Conservation (phyloP, 1,139 yeast genomes). For the Diutina sp. region DNA sequence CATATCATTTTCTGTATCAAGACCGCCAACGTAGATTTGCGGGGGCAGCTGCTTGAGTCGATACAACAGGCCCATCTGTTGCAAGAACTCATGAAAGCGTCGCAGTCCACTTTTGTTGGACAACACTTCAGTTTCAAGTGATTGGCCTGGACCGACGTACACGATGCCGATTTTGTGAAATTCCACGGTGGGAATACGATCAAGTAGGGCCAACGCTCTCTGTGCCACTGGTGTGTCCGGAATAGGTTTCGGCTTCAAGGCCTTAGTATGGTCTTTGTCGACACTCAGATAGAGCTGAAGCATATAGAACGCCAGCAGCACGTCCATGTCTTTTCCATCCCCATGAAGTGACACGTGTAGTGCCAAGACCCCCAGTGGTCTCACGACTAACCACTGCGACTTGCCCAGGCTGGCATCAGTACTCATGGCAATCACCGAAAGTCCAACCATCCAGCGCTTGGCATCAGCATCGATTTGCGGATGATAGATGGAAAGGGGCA, state of each 20-base stretch:
- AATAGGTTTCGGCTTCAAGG: conserved; percentile 22
- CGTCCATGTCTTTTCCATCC: conserved; percentile 11
- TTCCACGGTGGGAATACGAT: conserved; percentile 67
- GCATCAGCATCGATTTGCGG: conserved; percentile 16
- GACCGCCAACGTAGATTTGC: conserved; percentile 63
- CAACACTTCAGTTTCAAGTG: conserved; percentile 49
- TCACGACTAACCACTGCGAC: not conserved
- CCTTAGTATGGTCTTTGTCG: conserved; percentile 7
- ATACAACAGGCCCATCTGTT: conserved; percentile 45
- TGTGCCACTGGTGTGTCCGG: conserved; percentile 35
- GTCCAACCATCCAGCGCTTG: not conserved
- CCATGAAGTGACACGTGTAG: conserved; percentile 32
- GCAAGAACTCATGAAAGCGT: conserved; percentile 46
- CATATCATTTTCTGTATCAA: conserved; percentile 52
- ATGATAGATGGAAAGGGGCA: conserved; percentile 20
- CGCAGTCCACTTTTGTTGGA: conserved; percentile 53
- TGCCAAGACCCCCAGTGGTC: conserved; percentile 30
- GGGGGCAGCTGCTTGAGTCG: conserved; percentile 29
- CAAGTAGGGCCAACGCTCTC: conserved; percentile 55
- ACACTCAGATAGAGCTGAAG: conserved; percentile 20
- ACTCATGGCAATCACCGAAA: not conserved
- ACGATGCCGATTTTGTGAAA: conserved; percentile 71
- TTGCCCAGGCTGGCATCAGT: not conserved
- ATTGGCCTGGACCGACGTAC: conserved; percentile 61
- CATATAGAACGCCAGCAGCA: conserved; percentile 12